Evolutionary conservation across 768 basidiomycete species (phyloP), one percentile per base, ranked within the genome.

Genomic region (Lactifluus subvellereus): DNA sequence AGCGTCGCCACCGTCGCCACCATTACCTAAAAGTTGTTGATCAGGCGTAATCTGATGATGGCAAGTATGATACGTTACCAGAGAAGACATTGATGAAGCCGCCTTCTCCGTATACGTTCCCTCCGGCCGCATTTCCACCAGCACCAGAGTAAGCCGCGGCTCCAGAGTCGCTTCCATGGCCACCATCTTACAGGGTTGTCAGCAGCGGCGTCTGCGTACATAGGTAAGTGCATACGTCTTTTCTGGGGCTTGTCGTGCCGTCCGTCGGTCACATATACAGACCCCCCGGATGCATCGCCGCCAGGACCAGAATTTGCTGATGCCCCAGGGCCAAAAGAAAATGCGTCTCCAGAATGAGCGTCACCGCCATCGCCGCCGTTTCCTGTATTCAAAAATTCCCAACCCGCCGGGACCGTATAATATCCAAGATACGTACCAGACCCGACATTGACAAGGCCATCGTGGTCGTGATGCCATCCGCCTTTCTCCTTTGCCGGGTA

Each of bases 1-100:
- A 16, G 72, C 72, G 27, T 58, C 65, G 0, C 73, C 73, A 30
- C 73, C 73, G 20, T 65, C 50, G 2, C 64, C 64, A 20, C 60
- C 65, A 35, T 58, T 59, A 5, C 57, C 65, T 66, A 18, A 40
- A 57, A 52, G 11, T 16, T 40, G 11, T 16, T 40, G n/a, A 20
- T 51, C 45, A 54, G 54, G 42, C 20, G 27, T 9, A n/a, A 32
- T 30, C 38, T 22, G 33, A 33, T 2, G 48, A 54, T 13, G 22
- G 4, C 11, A 9, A 27, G 20, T 16, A 27, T 10, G 18, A 27
- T 50, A 32, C 56, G 18, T 20, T 20, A 66, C 65, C 61, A 37
- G 61, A 66, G 18, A 64, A 50, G 13, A 64, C 7, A 52, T 66
- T 30, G 33, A 66, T 58, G 32, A 66, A 32, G 35, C 62, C 62